These are phyloP conservation scores for Aurinia saxatilis DNA, from an alignment of 345 rosid genomes.

Conservation along the genomic window DNA sequence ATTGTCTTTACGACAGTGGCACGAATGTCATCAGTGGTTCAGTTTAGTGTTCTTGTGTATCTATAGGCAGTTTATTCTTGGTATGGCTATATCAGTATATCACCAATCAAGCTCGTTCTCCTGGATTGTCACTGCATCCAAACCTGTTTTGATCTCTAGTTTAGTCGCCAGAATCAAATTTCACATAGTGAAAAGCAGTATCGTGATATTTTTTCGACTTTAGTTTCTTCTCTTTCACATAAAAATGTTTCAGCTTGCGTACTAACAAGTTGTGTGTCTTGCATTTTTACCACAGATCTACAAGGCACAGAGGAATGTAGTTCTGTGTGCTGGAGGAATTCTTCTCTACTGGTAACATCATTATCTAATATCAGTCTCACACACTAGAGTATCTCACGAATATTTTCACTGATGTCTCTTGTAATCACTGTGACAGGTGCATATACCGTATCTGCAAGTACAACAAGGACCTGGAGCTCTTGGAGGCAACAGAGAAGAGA, in stretches of 20 bases:
- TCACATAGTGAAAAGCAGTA: neutral
- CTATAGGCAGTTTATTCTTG: neutral
- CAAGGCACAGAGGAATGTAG: constrained; percentile 84
- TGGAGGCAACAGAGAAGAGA: constrained; percentile 77
- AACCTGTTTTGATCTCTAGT: no score
- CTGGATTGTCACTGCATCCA: neutral
- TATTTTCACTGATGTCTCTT: neutral
- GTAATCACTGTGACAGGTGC: constrained; percentile 49
- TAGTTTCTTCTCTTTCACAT: neutral
- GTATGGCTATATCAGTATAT: neutral
- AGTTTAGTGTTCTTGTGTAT: neutral
- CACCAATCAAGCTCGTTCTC: no score
- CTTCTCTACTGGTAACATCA: constrained; percentile 71
- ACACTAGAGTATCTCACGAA: no score
- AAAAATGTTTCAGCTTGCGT: neutral
- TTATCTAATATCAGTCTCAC: neutral
- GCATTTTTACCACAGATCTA: constrained; percentile 41
- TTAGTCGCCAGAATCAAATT: no score
- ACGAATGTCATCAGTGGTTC: neutral
- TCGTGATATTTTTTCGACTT: no score
- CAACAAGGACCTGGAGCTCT: constrained; percentile 52
- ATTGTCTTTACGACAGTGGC: neutral
- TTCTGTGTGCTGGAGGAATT: constrained; percentile 63
- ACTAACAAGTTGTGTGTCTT: neutral
- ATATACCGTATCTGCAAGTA: constrained; percentile 70